Conservation (phyloP, 1,284 basidiomycete genomes). For the Vanrija sp. region DNA sequence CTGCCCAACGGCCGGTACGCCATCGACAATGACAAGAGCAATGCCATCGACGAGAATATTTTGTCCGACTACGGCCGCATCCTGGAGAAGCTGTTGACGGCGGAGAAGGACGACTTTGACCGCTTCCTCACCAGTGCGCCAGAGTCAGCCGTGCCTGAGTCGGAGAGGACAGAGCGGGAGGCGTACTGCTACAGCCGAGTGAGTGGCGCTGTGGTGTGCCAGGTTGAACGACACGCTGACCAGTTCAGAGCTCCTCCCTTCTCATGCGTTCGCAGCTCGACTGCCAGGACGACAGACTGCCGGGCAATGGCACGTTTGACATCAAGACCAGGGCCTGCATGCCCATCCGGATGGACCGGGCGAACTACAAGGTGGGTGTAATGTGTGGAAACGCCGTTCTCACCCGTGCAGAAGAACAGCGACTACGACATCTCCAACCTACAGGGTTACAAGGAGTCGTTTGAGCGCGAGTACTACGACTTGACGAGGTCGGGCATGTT, state of each 20-base stretch:
- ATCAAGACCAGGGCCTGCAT: conserved; percentile 90
- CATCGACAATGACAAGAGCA: conserved; percentile 66
- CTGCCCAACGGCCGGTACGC: conserved; percentile 62
- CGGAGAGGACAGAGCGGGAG: conserved; percentile 54
- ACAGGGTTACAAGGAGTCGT: conserved; percentile 65
- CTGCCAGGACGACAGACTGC: conserved; percentile 73
- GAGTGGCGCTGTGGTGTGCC: conserved; percentile 11
- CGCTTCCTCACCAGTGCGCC: conserved; percentile 57
- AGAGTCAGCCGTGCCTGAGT: conserved; percentile 42
- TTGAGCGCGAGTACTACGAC: conserved; percentile 88
- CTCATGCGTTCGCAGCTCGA: conserved; percentile 96
- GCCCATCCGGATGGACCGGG: conserved; percentile 77
- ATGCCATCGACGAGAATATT: conserved; percentile 61
- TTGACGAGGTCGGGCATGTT: conserved; percentile 89
- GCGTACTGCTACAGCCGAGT: conserved; percentile 82
- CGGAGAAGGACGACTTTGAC: conserved; percentile 62
- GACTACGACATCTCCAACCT: conserved; percentile 66
- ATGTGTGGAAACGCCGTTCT: conserved; percentile 20
- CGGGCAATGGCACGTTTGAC: conserved; percentile 88
- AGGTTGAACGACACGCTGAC: not conserved
- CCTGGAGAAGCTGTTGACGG: conserved; percentile 83
- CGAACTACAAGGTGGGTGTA: conserved; percentile 67
- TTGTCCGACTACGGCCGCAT: conserved; percentile 79
- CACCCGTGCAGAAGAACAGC: conserved; percentile 57
- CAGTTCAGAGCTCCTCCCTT: conserved; percentile 62